Evolutionary conservation across 345 rosid genomes (phyloP).

Genomic region (Arabidopsis suecica): DNA sequence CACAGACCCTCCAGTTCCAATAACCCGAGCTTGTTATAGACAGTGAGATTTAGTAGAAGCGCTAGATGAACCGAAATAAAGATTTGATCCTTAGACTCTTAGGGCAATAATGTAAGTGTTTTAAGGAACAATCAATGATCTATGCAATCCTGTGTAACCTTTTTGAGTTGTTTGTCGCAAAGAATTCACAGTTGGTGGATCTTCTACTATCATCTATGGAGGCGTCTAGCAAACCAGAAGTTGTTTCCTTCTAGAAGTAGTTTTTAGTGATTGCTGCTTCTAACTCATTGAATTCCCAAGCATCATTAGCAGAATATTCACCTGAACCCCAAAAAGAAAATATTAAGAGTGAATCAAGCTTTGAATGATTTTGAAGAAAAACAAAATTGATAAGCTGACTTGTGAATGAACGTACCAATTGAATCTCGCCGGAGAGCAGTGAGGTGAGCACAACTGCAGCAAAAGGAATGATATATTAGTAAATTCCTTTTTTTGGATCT

Average conservation of each 20-base stretch:
- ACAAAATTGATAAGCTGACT: constrained; percentile 12
- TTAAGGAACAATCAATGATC: constrained; percentile 26
- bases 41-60: constrained; percentile 36
- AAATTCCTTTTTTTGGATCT: constrained; percentile 1
- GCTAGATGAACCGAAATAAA: constrained; percentile 27
- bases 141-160: constrained; percentile 33
- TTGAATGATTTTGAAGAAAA: constrained; percentile 4
- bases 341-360: constrained; percentile 10
- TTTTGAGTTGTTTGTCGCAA: constrained; percentile 24
- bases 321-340: constrained; percentile 49
- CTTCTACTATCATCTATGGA: constrained; percentile 26
- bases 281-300: constrained; percentile 87
- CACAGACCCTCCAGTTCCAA: constrained; percentile 66
- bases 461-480: constrained; percentile 24
- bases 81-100: constrained; percentile 23
- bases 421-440: constrained; percentile 96
- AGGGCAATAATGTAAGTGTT: constrained; percentile 28
- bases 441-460: constrained; percentile 91
- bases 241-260: constrained; percentile 54
- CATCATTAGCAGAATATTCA: constrained; percentile 77
- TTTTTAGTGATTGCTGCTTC: constrained; percentile 78
- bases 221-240: background rate
- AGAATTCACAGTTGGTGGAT: constrained; percentile 17
- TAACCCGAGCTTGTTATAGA: constrained; percentile 67
- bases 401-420: constrained; percentile 59